Conservation (phyloP, 1,284 basidiomycete species). For the Irpex lacteus region DNA sequence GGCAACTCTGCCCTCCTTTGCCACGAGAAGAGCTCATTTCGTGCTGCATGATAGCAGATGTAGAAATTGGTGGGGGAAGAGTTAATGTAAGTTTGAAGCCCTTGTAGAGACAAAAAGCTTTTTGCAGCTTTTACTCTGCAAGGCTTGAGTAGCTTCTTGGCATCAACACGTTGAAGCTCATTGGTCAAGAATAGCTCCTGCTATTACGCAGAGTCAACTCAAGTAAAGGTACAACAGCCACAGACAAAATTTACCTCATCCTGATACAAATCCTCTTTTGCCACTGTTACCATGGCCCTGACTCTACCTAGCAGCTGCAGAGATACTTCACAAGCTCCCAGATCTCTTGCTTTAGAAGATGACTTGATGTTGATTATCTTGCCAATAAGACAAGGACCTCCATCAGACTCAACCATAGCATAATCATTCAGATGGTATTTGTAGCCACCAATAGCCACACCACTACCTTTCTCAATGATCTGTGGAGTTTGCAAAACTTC, state of each 20-base stretch:
- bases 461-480: constrained; percentile 31
- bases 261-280: constrained; percentile 21
- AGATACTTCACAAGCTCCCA: constrained; percentile 15
- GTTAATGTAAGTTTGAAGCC: constrained; percentile 46
- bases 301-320: constrained; percentile 36
- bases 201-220: constrained; percentile 26
- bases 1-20: not conserved
- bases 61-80: constrained; percentile 58
- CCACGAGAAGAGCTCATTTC: not conserved
- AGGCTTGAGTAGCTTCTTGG: constrained; percentile 41
- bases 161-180: constrained; percentile 31
- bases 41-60: constrained; percentile 32
- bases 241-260: constrained; percentile 36
- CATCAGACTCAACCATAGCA: constrained; percentile 40
- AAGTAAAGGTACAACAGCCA: not conserved
- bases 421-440: constrained; percentile 57
- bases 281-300: constrained; percentile 20
- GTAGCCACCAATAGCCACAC: constrained; percentile 36
- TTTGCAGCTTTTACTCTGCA: constrained; percentile 45
- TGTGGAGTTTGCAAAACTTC: constrained; percentile 25
- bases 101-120: constrained; percentile 16
- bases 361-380: constrained; percentile 27
- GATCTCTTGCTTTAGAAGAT: constrained; percentile 3
- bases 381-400: constrained; percentile 36
- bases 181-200: constrained; percentile 56